Base-by-base conservation (phyloP, 345 rosid genomes). In the Mercurialis annua region DNA sequence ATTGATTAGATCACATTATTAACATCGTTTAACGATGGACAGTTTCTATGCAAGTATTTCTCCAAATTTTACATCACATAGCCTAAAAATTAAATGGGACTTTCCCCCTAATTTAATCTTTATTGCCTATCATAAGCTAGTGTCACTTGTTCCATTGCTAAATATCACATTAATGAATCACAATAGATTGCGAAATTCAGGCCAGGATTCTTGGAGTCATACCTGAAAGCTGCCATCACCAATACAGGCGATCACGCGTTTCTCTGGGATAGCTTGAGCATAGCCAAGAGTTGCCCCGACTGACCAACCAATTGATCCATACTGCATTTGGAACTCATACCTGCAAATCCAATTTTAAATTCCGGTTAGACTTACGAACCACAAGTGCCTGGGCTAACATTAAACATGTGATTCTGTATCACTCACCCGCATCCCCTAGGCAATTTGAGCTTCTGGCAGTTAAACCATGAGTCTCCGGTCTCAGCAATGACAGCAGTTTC, bases 201-300 rank as follows among this genome's bases (percentile, higher is more conserved):
- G 5, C n/a, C 34, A 14, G 34, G 65, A 33, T 47, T 29, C 49
- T 18, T 58, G 40, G 59, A 36, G 34, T n/a, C 9, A 44, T 71
- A 89, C 96, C 87, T 89, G 92, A 75, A 89, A 89, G 75, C 96
- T 89, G 62, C 96, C 92, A 77, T 89, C 96, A 42, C 96, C 96
- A 9, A 89, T 89, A 80, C 78, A 87, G 68, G 96, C 92, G 65
- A 89, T 83, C 44, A 89, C 83, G 0, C 96, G 92, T 81, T 82
- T 89, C 74, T 80, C 84, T 0, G 85, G 86, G 64, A 78, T 82
- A 56, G 92, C 90, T 72, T 87, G 92, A 47, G 96, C 92, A 77
- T 89, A 89, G 21, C 96, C 96, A 21, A 89, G 89, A 16, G 90
- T 86, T 3, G 90, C 96, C 46, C 96, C 96, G 33, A 89, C 89